Conservation (phyloP, 108 stramenopile species). For the Skeletonema marinoi region DNA sequence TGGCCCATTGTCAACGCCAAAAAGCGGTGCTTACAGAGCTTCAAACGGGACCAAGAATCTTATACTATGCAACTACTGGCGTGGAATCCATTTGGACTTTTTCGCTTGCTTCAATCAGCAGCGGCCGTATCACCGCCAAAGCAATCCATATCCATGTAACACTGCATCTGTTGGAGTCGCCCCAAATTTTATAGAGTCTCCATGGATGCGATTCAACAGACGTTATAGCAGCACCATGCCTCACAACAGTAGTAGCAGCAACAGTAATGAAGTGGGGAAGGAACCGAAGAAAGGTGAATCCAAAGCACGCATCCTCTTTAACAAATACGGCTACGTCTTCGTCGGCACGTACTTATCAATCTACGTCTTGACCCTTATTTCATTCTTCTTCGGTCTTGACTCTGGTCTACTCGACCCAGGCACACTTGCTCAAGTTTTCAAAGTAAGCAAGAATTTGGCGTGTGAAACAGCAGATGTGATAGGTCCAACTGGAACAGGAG, state of each 20-base stretch:
- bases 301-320: constrained; percentile 27
- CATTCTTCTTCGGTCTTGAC: constrained; percentile 67
- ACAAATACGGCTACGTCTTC: constrained; percentile 73
- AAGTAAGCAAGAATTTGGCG: constrained; percentile 45
- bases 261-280: neutral
- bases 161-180: neutral
- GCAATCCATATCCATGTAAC: neutral
- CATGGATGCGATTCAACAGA: neutral
- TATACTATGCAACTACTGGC: neutral
- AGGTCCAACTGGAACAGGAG: constrained; percentile 37
- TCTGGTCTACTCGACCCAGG: constrained; percentile 77
- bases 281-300: constrained; percentile 9
- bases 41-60: neutral
- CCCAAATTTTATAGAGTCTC: neutral
- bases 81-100: neutral
- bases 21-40: neutral
- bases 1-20: neutral
- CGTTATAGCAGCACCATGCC: constrained; percentile 5
- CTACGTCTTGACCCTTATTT: constrained; percentile 62
- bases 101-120: neutral
- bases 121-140: constrained; percentile 1
- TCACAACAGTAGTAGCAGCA: neutral
- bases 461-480: constrained; percentile 44
- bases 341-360: constrained; percentile 71
- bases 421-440: constrained; percentile 45